Evolutionary conservation across 2,329 filamentous ascomycete species (phyloP), one percentile per base, ranked within the genome.

Genomic region (Moelleriella libera): DNA sequence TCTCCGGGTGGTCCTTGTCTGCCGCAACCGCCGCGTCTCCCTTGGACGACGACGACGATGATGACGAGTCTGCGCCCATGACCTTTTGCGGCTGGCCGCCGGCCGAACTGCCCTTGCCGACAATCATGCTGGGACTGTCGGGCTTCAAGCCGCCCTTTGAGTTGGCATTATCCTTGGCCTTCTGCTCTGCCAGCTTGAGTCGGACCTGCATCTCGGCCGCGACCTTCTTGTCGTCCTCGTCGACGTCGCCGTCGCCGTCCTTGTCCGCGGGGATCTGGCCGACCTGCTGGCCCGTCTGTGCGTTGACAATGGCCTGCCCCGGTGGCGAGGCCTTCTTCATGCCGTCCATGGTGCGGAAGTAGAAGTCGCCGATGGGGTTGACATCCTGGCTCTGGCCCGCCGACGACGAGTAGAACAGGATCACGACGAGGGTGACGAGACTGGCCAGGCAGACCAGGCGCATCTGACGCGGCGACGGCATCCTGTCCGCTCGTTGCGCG

Each of bases 401-500:
- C 21, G 82, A 83, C 61, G 87, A 82, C 69, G 90, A 88, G 55
- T 94, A 69, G 47, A 83, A 68, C 43, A 82, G 72, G 54, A 90
- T 66, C 50, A 90, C 65, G 50, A 76, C 69, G 53, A 80, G 70
- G 54, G 88, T 55, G 48, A 81, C 70, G 48, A 37, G 32, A 4
- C 32, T 21, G 21, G 82, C 69, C 57, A 89, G 69, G 53, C 78
- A 68, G 48, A 88, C 68, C 55, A 83, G 68, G 59, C 82, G 81
- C 57, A 87, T 60, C 56, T 86, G 81, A 53, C 87, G 80, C 56
- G 75, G 71, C 21, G 83, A 83, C 57, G 80, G 77, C 83, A 88
- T 88, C 29, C 34, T 49, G 43, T 31, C 9, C 5, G 14, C 5
- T 14, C 14, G 40, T n/a, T 8, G 40, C 9, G 7, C 3, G 40